Evolutionary conservation across 225 moss, liverwort and hornwort species (phyloP), one percentile per base, ranked within the genome.

Genomic region (Marchantia polymorpha): DNA sequence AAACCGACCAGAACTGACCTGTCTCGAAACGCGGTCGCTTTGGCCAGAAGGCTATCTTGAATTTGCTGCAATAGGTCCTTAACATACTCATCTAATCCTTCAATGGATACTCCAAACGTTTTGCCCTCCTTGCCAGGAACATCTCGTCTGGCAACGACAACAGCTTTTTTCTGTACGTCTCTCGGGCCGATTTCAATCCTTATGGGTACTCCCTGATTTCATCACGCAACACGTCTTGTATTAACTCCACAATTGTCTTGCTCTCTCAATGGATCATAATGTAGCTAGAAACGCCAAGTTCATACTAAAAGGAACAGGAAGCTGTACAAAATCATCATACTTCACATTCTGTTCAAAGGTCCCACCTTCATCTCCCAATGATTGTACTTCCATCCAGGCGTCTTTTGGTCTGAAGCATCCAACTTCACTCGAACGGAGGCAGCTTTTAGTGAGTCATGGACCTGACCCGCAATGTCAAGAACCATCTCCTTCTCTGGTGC

Each of bases 371-470:
- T 94, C 78, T 97, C 97, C 94, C 94, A 97, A 56, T 93, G 90
- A 71, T 97, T 94, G 84, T 91, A 97, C 80, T 97, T 97, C 94
- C 94, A 94, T 12, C 94, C 97, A 22, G 94, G 91, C 2, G 97
- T 94, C 75, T 92, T 97, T 22, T 92, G 94, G 16, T 97, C 97
- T 26, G 92, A 77, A 10, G 84, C 87, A 80, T 97, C 97, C 81
- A 94, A 71, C 73, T 97, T 97, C 10, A 94, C 91, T 25, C 97
- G 89, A 52, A 94, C 80, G 51, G 84, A 83, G 11, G 88, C 85
- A 55, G 48, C 47, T 64, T 89, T 89, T 23, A 94, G 79, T 39
- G 79, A 74, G 25, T 80, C 77, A 77, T 88, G 90, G 2, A 93
- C 82, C 60, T 75, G 83, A 48, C 22, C 81, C 23, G 90, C 92